Conservation (phyloP, 2,329 filamentous ascomycete genomes). For the Ophiostoma perfectum region DNA sequence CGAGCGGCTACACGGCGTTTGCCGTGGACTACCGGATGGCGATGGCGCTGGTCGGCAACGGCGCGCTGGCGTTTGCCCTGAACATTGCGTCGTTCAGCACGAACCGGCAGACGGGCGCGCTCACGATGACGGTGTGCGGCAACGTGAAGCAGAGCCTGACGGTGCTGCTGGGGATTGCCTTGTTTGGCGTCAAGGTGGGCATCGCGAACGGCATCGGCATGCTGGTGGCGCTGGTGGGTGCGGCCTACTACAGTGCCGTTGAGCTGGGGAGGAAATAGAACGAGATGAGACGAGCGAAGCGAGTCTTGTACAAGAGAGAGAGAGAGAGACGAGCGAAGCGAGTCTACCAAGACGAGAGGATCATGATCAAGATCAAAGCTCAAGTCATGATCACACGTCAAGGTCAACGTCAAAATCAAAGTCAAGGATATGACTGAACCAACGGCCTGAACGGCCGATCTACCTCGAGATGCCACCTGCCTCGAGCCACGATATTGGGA, state of each 20-base stretch:
- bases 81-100: constrained; percentile 54
- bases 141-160: constrained; percentile 55
- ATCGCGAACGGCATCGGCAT: constrained; percentile 52
- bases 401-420: too few species aligned
- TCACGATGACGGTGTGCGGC: constrained; percentile 55
- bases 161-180: constrained; percentile 47
- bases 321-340: not conserved
- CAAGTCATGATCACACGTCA: not conserved
- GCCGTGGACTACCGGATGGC: constrained; percentile 28
- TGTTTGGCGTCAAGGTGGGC: constrained; percentile 48
- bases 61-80: constrained; percentile 49
- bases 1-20: constrained; percentile 13
- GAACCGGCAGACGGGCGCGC: constrained; percentile 51
- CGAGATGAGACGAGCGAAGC: not conserved
- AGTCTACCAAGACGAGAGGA: not conserved
- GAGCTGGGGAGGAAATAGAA: constrained; percentile 37
- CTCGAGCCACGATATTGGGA: too few species aligned
- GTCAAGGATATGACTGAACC: too few species aligned
- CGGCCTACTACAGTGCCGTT: constrained; percentile 52
- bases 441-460: too few species aligned
- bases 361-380: not conserved
- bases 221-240: constrained; percentile 49
- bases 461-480: too few species aligned
- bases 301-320: too few species aligned
- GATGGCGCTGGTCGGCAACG: constrained; percentile 45